A percentile compares a stretch with the other conserved stretches of the same genome.
Evolutionary conservation across 2,329 filamentous ascomycete species (phyloP).

Genomic region (Ceratocystis harringtonii): DNA sequence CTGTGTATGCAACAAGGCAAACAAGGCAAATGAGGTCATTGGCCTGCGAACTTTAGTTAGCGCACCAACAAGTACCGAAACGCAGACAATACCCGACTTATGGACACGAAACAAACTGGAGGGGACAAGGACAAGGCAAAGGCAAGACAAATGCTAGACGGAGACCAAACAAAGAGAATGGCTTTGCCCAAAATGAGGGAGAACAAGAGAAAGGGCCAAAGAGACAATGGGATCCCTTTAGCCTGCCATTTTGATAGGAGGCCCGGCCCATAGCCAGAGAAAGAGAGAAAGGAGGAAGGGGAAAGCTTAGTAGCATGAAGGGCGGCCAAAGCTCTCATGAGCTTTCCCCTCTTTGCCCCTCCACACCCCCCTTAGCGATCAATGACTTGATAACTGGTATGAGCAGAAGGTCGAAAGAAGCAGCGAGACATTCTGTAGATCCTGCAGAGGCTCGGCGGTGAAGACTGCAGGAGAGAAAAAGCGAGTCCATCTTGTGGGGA

Average conservation of each 20-base stretch:
- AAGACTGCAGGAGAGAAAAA: not conserved
- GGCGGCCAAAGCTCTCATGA: not conserved
- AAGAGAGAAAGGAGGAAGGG: not conserved
- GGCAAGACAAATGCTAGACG: not conserved
- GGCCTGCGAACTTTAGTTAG: too few species aligned
- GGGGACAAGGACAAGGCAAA: not conserved
- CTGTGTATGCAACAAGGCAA: too few species aligned
- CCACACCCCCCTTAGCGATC: not conserved
- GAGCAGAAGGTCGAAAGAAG: not conserved
- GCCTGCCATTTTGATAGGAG: not conserved
- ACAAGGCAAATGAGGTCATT: too few species aligned
- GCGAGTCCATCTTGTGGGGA: not conserved
- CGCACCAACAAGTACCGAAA: too few species aligned
- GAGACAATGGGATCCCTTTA: not conserved
- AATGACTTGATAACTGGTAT: not conserved
- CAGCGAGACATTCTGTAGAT: slow-evolving; percentile 1
- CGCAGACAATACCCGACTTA: too few species aligned
- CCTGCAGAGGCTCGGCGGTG: slow-evolving; percentile 1
- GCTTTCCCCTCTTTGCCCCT: not conserved
- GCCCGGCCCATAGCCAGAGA: not conserved
- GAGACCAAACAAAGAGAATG: not conserved
- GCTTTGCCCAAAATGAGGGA: not conserved
- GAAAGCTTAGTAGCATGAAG: not conserved
- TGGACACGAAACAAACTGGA: slow-evolving; percentile 1
- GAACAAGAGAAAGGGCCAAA: not conserved